Base-by-base conservation (phyloP, 2,329 filamentous ascomycete species). In the Ophiostoma himal-ulmi region DNA sequence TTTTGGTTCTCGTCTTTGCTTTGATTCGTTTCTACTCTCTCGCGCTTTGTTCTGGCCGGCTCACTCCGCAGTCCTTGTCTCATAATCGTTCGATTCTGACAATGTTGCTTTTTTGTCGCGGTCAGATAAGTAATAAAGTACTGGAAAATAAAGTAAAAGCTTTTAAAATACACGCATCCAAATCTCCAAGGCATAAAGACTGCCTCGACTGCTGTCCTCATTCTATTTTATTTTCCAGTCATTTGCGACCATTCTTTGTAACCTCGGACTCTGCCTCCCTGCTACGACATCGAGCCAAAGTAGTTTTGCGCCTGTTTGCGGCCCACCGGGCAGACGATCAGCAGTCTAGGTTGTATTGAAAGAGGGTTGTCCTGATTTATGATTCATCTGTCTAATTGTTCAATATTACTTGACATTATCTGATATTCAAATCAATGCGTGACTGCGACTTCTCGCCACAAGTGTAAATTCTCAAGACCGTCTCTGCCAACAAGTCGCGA, bases 241-340 rank as follows among this genome's bases (percentile, higher is more conserved):
- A 30, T 30, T 30, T 30, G 30, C 30, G 30, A 30, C 30, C 30
- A 3, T 30, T 30, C 30, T 30, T 30, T 30, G 30, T 30, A 30
- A 30, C 30, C 30, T 30, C 30, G 30, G 3, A 30, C 30, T 2
- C 30, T 30, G 30, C 30, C 30, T 30, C 30, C 30, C 30, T 30
- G 30, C 30, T 30, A 3, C 30, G 30, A 30, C 30, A 30, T 30
- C 30, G 30, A 30, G 30, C 30, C 30, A 30, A 30, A 14, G 41
- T 54, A 54, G 57, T 62, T 62, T 62, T 62, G 57, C 57, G 57
- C 57, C 57, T 62, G 57, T 62, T 34, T 62, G 57, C 26, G 26
- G 57, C 36, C 57, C 26, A 62, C 57, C 13, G 26, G 52, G 52
- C 52, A 57, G 22, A 57, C 13, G 52, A 57, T 57, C 52, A 26